phyloP scores from a whole-genome alignment of 2,329 filamentous ascomycete species.

The Fusarium phyllophilum region DNA sequence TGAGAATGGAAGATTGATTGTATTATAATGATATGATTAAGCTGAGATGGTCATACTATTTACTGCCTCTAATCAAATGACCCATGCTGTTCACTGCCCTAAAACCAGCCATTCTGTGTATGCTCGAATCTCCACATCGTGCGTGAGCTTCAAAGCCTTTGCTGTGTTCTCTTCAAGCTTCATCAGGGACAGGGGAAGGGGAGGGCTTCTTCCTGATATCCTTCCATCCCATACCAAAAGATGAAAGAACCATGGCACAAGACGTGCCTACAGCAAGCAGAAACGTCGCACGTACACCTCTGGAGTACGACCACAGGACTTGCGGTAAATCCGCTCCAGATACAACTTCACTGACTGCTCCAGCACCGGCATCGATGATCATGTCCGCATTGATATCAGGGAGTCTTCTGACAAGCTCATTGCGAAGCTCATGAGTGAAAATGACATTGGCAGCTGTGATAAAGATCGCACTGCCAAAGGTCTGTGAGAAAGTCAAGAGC shows the following conservation, averaged over 20 bases:
- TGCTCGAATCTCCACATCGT: not conserved
- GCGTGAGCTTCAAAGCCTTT: too few relatives aligned
- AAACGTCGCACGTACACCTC: slow-evolving; percentile 47
- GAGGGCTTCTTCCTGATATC: slow-evolving; percentile 53
- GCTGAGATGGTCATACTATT: not conserved
- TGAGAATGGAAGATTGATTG: not conserved
- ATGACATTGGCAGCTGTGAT: slow-evolving; percentile 50
- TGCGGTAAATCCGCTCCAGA: slow-evolving; percentile 43
- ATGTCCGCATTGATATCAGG: slow-evolving; percentile 43
- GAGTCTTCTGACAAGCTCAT: slow-evolving; percentile 45
- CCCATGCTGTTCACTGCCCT: not conserved
- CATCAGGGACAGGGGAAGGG: slow-evolving; percentile 1
- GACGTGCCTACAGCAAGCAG: slow-evolving; percentile 47
- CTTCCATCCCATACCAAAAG: slow-evolving; percentile 59
- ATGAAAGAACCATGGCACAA: slow-evolving; percentile 46
- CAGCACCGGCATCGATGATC: slow-evolving; percentile 57
- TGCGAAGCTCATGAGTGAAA: slow-evolving; percentile 47
- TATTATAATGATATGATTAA: not conserved
- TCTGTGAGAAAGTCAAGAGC: slow-evolving; percentile 40
- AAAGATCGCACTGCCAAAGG: slow-evolving; percentile 57
- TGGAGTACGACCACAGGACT: slow-evolving; percentile 55
- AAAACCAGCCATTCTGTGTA: not conserved
- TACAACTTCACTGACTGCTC: slow-evolving; percentile 50
- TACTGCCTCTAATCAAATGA: not conserved
- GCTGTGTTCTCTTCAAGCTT: slow-evolving; percentile 21